Percentiles rank a stretch among this genome's conserved stretches.
Evolutionary conservation across 495 filamentous ascomycete genomes (phyloP).

Genomic region (Cladorrhinum samala): DNA sequence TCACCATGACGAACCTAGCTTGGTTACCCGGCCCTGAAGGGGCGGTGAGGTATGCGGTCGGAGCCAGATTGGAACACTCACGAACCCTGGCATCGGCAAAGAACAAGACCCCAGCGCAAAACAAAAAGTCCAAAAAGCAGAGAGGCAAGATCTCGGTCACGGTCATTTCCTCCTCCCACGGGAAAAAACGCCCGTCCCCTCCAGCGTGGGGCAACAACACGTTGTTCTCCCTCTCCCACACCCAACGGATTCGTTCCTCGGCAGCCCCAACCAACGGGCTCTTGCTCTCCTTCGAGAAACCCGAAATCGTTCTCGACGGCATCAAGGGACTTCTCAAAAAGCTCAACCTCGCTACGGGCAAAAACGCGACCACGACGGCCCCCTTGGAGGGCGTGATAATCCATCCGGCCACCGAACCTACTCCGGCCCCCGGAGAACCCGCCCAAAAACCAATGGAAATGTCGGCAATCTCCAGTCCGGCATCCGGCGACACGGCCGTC

Average conservation of each 20-base stretch:
- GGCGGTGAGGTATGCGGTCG: slow-evolving; percentile 40
- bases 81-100: slow-evolving; percentile 20
- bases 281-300: slow-evolving; percentile 37
- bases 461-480: background rate
- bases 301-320: slow-evolving; percentile 35
- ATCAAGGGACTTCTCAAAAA: slow-evolving; percentile 6
- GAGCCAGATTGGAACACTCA: slow-evolving; percentile 26
- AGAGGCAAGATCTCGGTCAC: no score
- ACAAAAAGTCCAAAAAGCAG: no score
- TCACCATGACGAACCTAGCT: slow-evolving; percentile 39
- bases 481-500: background rate
- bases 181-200: no score
- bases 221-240: slow-evolving; percentile 35
- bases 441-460: background rate
- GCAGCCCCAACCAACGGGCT: slow-evolving; percentile 20
- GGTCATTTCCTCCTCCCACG: no score
- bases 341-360: background rate
- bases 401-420: background rate
- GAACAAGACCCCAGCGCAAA: no score
- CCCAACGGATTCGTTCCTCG: slow-evolving; percentile 23
- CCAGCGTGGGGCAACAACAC: background rate
- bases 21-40: slow-evolving; percentile 48
- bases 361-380: background rate
- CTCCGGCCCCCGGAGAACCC: background rate
- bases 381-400: background rate